Conservation (phyloP, 129 eudicot species). For the Flaveria ramosissima region DNA sequence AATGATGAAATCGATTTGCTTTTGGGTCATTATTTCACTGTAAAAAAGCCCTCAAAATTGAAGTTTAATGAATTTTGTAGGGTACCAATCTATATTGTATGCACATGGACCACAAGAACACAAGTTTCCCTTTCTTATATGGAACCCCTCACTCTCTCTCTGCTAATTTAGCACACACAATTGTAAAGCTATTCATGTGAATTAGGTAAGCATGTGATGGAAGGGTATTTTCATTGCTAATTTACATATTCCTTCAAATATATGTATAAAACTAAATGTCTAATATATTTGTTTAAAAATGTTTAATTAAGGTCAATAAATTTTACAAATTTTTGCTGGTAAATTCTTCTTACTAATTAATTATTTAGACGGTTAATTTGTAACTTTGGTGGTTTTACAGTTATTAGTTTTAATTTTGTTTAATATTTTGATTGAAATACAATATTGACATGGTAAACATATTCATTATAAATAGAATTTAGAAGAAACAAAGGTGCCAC, state of each 20-base stretch:
- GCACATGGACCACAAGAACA: conserved; percentile 50
- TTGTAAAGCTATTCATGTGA: conserved; percentile 43
- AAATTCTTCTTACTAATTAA: neutral
- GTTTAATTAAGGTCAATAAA: neutral
- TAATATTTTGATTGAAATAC: no score
- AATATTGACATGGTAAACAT: no score
- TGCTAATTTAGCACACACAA: conserved; percentile 32
- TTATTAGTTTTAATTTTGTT: neutral
- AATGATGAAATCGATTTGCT: conserved; percentile 9
- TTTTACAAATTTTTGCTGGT: neutral
- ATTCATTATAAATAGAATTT: no score
- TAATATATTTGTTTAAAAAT: neutral
- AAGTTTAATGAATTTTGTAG: conserved; percentile 13
- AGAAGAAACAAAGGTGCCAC: no score
- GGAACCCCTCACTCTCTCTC: conserved; percentile 29
- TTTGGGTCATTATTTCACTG: neutral
- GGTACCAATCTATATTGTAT: conserved; percentile 27
- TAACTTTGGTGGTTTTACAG: neutral
- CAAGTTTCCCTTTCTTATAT: conserved; percentile 39
- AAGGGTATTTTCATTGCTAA: conserved; percentile 1
- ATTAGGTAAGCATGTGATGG: conserved; percentile 48
- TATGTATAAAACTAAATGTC: neutral
- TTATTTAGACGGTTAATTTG: neutral
- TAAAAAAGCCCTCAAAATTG: conserved; percentile 2
- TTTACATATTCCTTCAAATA: neutral